Evolutionary conservation across 805 yeast species (phyloP).

Genomic region (Candida sanyiensis): DNA sequence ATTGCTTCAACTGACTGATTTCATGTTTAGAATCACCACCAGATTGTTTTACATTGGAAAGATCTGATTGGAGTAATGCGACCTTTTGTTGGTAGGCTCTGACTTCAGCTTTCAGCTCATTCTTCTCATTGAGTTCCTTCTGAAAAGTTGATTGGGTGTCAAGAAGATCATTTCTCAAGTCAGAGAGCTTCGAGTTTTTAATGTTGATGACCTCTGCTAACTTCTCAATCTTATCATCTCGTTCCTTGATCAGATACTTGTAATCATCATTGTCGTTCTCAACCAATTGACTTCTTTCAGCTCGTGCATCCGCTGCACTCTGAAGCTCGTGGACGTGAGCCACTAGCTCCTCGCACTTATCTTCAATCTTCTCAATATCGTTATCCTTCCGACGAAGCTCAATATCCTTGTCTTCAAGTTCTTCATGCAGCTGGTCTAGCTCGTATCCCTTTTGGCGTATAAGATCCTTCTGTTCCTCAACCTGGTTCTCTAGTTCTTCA

Average conservation of each 20-base stretch:
- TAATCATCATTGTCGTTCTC: constrained; percentile 16
- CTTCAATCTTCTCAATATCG: constrained; percentile 19
- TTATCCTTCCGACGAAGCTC: constrained; percentile 19
- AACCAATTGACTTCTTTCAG: constrained; percentile 7
- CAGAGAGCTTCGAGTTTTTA: constrained; percentile 1
- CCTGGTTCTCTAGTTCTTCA: neutral
- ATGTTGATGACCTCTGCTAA: constrained; percentile 11
- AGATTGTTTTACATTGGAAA: constrained; percentile 10
- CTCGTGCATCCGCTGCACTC: constrained; percentile 10
- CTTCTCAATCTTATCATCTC: constrained; percentile 13
- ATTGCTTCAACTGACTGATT: constrained; percentile 8
- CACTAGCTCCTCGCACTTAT: constrained; percentile 16
- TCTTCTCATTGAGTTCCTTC: constrained; percentile 3
- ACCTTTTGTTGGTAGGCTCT: constrained; percentile 12
- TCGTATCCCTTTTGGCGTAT: neutral
- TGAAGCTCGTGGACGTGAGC: constrained; percentile 15
- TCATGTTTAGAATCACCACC: constrained; percentile 9
- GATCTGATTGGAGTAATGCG: constrained; percentile 10
- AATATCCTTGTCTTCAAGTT: constrained; percentile 14
- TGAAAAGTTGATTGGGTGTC: constrained; percentile 3
- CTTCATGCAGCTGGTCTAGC: constrained; percentile 11
- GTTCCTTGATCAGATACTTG: constrained; percentile 11
- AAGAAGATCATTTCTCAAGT: constrained; percentile 6
- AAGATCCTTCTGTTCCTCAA: neutral
- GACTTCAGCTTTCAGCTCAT: constrained; percentile 4